Evolutionary conservation across 306 rosid genomes (phyloP), one percentile per base, ranked within the genome.

Genomic region (Mucuna pruriens): DNA sequence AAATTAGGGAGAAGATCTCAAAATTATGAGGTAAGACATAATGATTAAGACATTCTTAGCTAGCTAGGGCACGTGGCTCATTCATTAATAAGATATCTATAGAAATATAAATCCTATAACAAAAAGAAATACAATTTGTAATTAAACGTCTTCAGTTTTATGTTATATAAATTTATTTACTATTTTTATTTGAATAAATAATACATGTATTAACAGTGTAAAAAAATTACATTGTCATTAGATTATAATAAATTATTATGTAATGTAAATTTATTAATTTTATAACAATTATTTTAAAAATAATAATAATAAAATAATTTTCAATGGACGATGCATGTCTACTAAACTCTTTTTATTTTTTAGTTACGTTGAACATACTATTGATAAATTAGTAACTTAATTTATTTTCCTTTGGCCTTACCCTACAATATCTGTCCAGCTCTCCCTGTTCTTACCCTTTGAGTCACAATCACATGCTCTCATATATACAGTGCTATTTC

Each of bases 401-500:
- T 55, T 33, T 61, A 2, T 9, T 60, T 71, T n/a, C 34, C 16
- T 61, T 61, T 1, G 31, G 64, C 39, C 34, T 71, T 61, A 6
- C 54, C 36, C 20, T n/a, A 80, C 66, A 6, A 72, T 15, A 33
- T 48, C 51, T 72, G 77, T 70, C 75, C 57, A 23, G 13, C 54
- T 80, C 33, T 16, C n/a, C 22, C 1, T 9, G 33, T 6, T 31
- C 40, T 13, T 51, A 19, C 36, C 40, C 83, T 38, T 38, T 9
- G 67, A 2, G 77, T 82, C 76, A 48, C n/a, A 71, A 16, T 72
- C 63, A 52, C 25, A 20, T 20, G 74, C 54, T 83, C 54, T 78
- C 45, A 55, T 31, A 34, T 23, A 22, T 5, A 51, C 51, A 36
- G 84, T 80, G 73, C 78, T 9, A 49, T 54, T 68, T 13, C 82